Base-by-base conservation (phyloP, 768 basidiomycete genomes). In the Chlorophyllum brunneum region DNA sequence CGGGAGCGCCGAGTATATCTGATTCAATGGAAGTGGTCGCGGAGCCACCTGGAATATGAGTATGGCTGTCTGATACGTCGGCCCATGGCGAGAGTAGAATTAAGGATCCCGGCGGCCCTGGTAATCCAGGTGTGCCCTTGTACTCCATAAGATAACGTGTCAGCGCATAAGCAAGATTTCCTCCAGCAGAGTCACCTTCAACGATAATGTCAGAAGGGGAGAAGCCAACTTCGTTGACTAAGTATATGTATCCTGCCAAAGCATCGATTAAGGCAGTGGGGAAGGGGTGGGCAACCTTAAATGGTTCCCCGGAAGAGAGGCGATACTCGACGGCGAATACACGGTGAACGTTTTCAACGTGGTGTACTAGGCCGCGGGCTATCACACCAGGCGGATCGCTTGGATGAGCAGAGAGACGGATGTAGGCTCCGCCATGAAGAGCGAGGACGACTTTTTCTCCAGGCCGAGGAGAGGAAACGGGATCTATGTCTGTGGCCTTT, bases 211-310 rank as follows among this genome's bases (percentile, higher is more conserved):
- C 69, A 11, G 69, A 63, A 0, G 87, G 78, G 1, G 70, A 56
- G 62, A 88, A 83, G 0, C 80, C 79, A 23, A 85, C 68, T 6
- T 61, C 67, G 42, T 77, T 70, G 33, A 86, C 72, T 18, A 91
- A 82, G 63, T 91, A 85, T 37, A 76, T 67, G 64, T 91, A 93
- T 4, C 84, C 88, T 1, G 85, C 78, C 6, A 92, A 67, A 2
- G 81, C 82, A 61, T 93, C 89, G 13, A 92, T 68, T 0, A 93
- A 71, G n/a, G 86, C 86, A 0, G 85, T 73, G 0, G 90, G 90
- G 71, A 92, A 92, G 6, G 87, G 78, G 54, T 83, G 72, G 4
- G 66, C 66, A 13, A 70, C 65, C 27, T 63, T 54, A 58, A 67
- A 67, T 22, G 80, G 74, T 43, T 69, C 62, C 9, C 67, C 62